phyloP scores from a whole-genome alignment of 2,329 filamentous ascomycete genomes.

The Shiraia bambusicola region DNA sequence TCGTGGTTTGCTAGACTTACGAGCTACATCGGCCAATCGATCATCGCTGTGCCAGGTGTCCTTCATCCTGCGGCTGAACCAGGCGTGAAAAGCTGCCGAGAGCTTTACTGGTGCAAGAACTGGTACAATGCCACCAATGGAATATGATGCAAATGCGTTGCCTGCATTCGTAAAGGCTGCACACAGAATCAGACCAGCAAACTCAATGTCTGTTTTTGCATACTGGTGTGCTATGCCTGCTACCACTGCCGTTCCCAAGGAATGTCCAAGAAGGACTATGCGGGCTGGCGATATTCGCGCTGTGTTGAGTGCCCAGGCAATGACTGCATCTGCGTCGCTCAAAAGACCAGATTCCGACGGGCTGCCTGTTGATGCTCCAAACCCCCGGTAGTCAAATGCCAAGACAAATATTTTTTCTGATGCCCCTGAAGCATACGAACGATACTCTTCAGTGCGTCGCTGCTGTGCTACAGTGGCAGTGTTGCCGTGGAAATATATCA shows the following conservation, averaged over 20 bases:
- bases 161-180: conserved; percentile 77
- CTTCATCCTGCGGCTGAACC: conserved; percentile 65
- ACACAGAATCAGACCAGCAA: conserved; percentile 78
- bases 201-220: conserved; percentile 60
- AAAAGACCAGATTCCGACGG: conserved; percentile 81
- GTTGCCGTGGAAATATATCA: conserved; percentile 64
- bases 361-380: conserved; percentile 74
- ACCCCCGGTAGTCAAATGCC: conserved; percentile 90
- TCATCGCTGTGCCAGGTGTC: conserved; percentile 78
- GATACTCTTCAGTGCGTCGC: conserved; percentile 74
- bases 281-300: conserved; percentile 67
- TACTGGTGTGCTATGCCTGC: conserved; percentile 73
- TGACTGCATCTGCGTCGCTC: conserved; percentile 70
- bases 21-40: conserved; percentile 62
- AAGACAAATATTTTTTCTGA: conserved; percentile 63
- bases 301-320: conserved; percentile 72
- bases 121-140: conserved; percentile 73
- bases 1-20: conserved; percentile 26
- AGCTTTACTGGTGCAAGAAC: conserved; percentile 71
- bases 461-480: conserved; percentile 75
- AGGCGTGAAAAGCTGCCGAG: conserved; percentile 64
- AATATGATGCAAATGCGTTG: conserved; percentile 73
- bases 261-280: conserved; percentile 83
- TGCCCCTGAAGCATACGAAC: conserved; percentile 67
- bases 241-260: conserved; percentile 82